Percentiles rank a stretch among this genome's conserved stretches.
Evolutionary conservation across 192 early-diverging fungal species (phyloP).

Genomic region (Coemansia sp.): DNA sequence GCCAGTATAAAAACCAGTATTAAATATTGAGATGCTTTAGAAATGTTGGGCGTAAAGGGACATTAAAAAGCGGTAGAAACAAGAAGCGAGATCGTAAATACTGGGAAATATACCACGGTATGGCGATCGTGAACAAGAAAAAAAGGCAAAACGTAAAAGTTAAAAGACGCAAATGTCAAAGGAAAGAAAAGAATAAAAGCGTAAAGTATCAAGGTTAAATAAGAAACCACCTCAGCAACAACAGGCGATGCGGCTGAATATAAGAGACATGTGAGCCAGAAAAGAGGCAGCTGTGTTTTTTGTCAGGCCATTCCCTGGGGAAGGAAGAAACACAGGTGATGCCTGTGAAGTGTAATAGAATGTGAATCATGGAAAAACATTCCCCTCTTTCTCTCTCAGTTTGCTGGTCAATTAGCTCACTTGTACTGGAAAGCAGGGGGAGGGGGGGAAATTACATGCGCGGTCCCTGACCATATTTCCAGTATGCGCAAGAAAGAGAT

Average conservation of each 20-base stretch:
- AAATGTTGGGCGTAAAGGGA: background rate
- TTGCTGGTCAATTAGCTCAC: no score
- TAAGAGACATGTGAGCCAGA: background rate
- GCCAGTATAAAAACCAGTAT: no score
- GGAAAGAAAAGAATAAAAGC: background rate
- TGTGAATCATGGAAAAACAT: no score
- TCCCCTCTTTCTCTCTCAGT: no score
- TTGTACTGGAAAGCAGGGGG: no score
- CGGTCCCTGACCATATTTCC: no score
- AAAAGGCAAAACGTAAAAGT: background rate
- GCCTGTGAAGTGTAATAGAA: no score
- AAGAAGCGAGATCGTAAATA: background rate
- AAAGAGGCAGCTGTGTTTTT: background rate
- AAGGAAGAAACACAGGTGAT: background rate
- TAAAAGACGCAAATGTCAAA: background rate
- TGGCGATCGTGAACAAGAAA: constrained; percentile 1
- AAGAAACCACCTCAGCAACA: background rate
- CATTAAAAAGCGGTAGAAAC: background rate
- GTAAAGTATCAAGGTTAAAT: background rate
- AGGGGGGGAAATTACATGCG: no score
- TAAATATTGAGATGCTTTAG: background rate
- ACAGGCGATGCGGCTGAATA: background rate
- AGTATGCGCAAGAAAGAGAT: no score
- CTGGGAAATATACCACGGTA: background rate
- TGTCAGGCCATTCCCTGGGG: background rate